Conservation (phyloP, 2,329 filamentous ascomycete species). For the Neopestalotiopsis sp. region DNA sequence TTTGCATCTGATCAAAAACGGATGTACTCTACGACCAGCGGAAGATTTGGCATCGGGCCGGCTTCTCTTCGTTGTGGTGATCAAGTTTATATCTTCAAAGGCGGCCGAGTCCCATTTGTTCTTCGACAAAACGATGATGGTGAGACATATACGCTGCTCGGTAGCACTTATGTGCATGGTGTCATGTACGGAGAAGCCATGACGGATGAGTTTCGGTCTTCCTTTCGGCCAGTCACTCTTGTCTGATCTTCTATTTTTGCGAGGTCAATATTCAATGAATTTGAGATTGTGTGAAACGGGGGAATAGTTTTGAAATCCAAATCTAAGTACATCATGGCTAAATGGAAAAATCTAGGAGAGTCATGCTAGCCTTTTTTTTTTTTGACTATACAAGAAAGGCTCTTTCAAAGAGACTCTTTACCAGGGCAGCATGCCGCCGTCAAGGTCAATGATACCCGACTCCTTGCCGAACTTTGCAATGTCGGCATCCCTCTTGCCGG, state of each 20-base stretch:
- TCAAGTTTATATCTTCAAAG: not conserved
- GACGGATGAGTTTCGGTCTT: not conserved
- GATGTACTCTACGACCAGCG: not conserved
- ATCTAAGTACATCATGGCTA: no score
- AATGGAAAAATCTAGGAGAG: no score
- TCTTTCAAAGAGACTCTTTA: slow-evolving; percentile 16
- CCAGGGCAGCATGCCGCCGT: slow-evolving; percentile 30
- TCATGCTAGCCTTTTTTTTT: not conserved
- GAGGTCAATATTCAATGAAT: no score
- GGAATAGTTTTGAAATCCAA: no score
- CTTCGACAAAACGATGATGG: not conserved
- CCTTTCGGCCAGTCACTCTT: not conserved
- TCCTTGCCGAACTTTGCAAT: slow-evolving; percentile 30
- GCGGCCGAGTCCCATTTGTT: not conserved
- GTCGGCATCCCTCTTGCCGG: slow-evolving; percentile 35
- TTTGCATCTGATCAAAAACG: not conserved
- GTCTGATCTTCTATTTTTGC: not conserved
- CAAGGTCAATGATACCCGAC: slow-evolving; percentile 22
- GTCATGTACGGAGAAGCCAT: slow-evolving; percentile 7
- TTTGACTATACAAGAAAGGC: not conserved
- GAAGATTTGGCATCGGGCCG: not conserved
- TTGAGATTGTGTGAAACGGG: no score
- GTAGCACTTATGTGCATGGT: not conserved
- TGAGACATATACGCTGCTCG: not conserved
- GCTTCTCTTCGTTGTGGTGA: not conserved